Base-by-base conservation (phyloP, 139 green algal genomes). In the Chlorella ohadii region DNA sequence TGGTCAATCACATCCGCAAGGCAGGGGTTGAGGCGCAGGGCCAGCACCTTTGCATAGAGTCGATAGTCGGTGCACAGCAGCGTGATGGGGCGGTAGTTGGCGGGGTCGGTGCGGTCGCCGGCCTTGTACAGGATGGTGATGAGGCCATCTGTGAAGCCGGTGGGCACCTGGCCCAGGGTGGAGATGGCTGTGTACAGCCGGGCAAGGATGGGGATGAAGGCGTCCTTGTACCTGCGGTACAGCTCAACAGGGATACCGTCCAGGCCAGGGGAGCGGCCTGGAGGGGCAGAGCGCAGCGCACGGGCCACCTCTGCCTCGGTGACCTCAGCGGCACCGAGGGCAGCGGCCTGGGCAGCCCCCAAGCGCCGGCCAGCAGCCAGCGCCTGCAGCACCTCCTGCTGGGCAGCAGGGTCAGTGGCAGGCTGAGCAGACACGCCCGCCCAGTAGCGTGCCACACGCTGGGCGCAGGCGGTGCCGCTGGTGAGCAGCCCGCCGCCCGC, bases 211-310 rank as follows among this genome's bases (percentile, higher is more conserved):
- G n/a, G n/a, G n/a, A n/a, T n/a, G n/a, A n/a, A n/a, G n/a, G n/a
- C n/a, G n/a, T n/a, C n/a, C n/a, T n/a, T n/a, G n/a, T n/a, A n/a
- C n/a, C n/a, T n/a, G n/a, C n/a, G n/a, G n/a, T n/a, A n/a, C n/a
- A n/a, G n/a, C n/a, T n/a, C n/a, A n/a, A n/a, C n/a, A n/a, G 72
- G n/a, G 72, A 79, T 25, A 27, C 31, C 33, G 31, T 79, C 72
- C 56, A 64, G n/a, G 28, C 72, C 72, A 23, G 72, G 72, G 55
- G 72, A 34, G 28, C 28, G 28, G 72, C 72, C 72, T 3, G 72
- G 15, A 19, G 28, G 55, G 22, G 55, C 28, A 25, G 20, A 19
- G 22, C 72, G 72, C 13, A 79, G n/a, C 17, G 72, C 72, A 9
- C n/a, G 55, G 28, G 22, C 20, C 55, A 79, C 72, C 72, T 79